Conservation (phyloP, 257 asterid species). For the Knoxia roxburghii region DNA sequence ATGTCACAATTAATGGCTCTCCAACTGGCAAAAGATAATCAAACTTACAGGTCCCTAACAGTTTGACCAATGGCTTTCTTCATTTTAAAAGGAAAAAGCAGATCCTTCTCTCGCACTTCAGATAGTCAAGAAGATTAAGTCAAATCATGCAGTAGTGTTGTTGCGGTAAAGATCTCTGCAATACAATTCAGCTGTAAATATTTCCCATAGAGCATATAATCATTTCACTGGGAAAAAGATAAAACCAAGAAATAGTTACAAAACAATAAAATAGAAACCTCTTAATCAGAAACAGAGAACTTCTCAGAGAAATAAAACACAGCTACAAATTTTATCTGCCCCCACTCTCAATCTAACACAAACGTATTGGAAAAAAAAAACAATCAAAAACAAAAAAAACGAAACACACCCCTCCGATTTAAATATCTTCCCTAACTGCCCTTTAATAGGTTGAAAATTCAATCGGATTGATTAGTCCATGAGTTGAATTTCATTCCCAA, state of each 20-base stretch:
- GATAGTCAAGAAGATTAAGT: background rate
- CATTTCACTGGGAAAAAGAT: background rate
- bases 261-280: background rate
- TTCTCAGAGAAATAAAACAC: too few species aligned
- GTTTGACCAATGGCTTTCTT: conserved; percentile 96
- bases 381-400: background rate
- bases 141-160: background rate
- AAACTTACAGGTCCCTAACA: conserved; percentile 84
- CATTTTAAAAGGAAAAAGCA: conserved; percentile 38
- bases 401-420: background rate
- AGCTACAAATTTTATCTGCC: too few species aligned
- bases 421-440: background rate
- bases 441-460: background rate
- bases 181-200: background rate
- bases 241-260: background rate
- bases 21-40: background rate
- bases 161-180: background rate
- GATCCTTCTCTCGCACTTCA: conserved; percentile 5
- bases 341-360: too few species aligned
- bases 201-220: background rate
- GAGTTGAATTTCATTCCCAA: conserved; percentile 1
- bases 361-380: background rate
- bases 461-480: conserved; percentile 4
- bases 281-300: background rate
- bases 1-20: background rate